A percentile compares a stretch with the other conserved stretches of the same genome.
These are phyloP conservation scores for Mycena venus DNA, from an alignment of 768 basidiomycete species.

Conservation along the genomic window DNA sequence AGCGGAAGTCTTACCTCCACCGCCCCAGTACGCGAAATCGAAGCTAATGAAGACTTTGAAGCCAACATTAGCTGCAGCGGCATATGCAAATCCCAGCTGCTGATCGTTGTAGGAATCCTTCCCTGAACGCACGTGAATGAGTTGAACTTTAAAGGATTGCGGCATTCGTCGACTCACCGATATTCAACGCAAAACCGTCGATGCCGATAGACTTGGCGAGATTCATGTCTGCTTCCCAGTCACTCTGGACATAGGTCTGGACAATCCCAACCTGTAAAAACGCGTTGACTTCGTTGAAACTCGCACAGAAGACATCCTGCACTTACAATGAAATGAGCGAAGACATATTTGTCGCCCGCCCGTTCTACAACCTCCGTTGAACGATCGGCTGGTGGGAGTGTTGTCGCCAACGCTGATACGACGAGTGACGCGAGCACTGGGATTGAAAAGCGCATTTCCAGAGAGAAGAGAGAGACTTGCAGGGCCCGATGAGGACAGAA, in stretches of 20 bases:
- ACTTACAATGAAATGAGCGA: not conserved
- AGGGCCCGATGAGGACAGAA: too few relatives aligned
- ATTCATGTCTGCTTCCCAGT: not conserved
- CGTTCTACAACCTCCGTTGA: not conserved
- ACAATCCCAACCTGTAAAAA: not conserved
- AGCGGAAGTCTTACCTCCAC: not conserved
- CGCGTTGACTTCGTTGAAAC: not conserved
- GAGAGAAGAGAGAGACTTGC: too few relatives aligned
- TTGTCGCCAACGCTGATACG: not conserved
- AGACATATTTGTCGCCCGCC: not conserved
- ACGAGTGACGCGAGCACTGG: not conserved
- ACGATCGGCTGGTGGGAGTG: not conserved
- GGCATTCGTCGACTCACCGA: not conserved
- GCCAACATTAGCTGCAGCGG: not conserved
- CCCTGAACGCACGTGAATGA: not conserved
- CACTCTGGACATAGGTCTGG: not conserved
- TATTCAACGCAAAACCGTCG: not conserved
- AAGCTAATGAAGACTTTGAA: constrained; percentile 2
- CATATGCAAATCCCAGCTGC: not conserved
- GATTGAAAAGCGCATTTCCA: too few relatives aligned
- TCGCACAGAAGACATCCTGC: not conserved
- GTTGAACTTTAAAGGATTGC: not conserved
- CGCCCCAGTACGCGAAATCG: not conserved
- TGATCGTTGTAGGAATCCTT: not conserved
- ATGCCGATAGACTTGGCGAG: not conserved